These are phyloP conservation scores for Paramecium sexaurelia DNA, from an alignment of 73 alveolate species.

Conservation along the genomic window DNA sequence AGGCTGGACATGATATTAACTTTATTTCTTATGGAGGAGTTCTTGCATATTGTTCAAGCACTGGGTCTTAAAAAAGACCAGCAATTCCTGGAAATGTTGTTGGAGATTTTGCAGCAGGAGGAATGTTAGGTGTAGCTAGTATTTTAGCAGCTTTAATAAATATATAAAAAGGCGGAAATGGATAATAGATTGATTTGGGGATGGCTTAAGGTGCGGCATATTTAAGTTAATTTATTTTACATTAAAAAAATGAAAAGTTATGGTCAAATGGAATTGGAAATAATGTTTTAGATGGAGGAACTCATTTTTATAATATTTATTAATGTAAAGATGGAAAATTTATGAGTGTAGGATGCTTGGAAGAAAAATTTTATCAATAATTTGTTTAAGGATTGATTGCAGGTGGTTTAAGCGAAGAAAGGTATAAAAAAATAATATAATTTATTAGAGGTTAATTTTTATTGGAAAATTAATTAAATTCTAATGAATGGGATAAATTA, in stretches of 20 bases:
- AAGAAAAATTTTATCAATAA: conserved; percentile 40
- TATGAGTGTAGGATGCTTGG: conserved; percentile 53
- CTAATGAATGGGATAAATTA: conserved; percentile 29
- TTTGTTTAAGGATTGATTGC: conserved; percentile 4
- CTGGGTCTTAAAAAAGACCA: conserved; percentile 49
- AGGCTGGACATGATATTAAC: conserved; percentile 72
- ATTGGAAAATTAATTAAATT: conserved; percentile 18
- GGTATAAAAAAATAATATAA: neutral
- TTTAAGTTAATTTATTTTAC: conserved; percentile 35
- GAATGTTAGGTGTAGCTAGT: conserved; percentile 35
- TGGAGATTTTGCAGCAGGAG: conserved; percentile 74
- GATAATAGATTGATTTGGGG: conserved; percentile 56
- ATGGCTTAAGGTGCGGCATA: conserved; percentile 44
- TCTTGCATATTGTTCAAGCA: conserved; percentile 36
- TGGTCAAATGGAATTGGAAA: conserved; percentile 60
- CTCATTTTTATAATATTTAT: conserved; percentile 53
- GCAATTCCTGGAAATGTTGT: conserved; percentile 64
- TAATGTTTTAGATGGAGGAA: conserved; percentile 54
- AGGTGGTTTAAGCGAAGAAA: neutral
- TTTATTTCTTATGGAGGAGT: conserved; percentile 68
- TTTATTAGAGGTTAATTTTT: neutral
- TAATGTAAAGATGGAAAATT: conserved; percentile 63
- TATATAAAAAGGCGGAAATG: neutral
- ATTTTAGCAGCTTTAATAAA: conserved; percentile 45
- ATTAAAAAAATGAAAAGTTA: conserved; percentile 6